Evolutionary conservation across 2,329 filamentous ascomycete species (phyloP), one percentile per base, ranked within the genome.

Genomic region (Albophoma yamanashiensis): DNA sequence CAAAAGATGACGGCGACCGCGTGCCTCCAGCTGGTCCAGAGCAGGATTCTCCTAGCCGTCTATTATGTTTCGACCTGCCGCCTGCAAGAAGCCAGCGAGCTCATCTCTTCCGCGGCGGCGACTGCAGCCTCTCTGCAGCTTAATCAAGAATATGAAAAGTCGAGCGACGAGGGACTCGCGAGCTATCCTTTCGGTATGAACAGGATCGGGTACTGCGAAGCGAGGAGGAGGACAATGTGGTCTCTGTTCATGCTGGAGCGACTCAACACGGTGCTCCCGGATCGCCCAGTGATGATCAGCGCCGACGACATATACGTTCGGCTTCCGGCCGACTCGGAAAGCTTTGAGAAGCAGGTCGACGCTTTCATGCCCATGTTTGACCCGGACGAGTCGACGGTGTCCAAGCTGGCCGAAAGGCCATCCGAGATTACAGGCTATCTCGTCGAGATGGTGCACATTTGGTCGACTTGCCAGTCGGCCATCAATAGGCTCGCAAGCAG

Each of bases 191-290:
- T 84, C 66, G 82, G 79, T 25, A 76, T 89, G 63, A 82, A 80
- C 64, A 79, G 77, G 60, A 72, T 73, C 57, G 83, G 82, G 38
- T 81, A 86, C 64, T 79, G 81, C 31, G 89, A 92, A 71, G 87
- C 86, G 65, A 80, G 84, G 62, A 80, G 88, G 63, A 79, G 89
- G 60, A 90, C 87, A 0, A 87, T 90, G 67, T 92, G 88, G 88
- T 83, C 85, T 36, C 81, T 84, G 58, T 89, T 87, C 65, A 74
- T 90, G 65, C 80, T 89, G 70, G 89, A 91, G 72, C 82, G 86
- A 56, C 82, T 87, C 62, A 85, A 83, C 56, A 82, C 82, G 17
- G 79, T 85, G 62, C 85, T 80, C 58, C 79, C 80, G 1, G 75
- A 78, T 2, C 78, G 79, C 2, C 72, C 78, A 8, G 82, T 78